These are phyloP conservation scores for Diddensiella santjacobensis DNA, from an alignment of 805 yeast species.

Conservation along the genomic window DNA sequence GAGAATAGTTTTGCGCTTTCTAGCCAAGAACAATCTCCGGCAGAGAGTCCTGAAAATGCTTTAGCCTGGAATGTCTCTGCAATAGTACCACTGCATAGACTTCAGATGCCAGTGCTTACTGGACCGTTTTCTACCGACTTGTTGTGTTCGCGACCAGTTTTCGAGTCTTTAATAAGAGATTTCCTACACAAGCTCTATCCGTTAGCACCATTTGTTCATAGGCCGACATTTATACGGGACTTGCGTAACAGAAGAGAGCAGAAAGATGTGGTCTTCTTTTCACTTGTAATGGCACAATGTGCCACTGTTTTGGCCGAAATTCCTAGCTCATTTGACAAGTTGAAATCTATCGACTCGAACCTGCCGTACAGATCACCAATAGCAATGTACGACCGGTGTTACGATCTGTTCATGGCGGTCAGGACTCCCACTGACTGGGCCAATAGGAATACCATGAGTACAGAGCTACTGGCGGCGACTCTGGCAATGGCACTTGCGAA, in stretches of 20 bases:
- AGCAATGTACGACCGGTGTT: slow-evolving; percentile 14
- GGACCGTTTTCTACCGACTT: slow-evolving; percentile 7
- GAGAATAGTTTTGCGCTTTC: not conserved
- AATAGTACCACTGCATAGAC: not conserved
- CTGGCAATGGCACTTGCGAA: not conserved
- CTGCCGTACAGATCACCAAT: slow-evolving; percentile 9
- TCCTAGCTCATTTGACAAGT: slow-evolving; percentile 12
- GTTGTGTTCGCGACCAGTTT: slow-evolving; percentile 8
- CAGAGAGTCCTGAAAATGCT: not conserved
- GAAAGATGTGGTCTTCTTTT: slow-evolving; percentile 12
- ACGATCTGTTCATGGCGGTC: slow-evolving; percentile 9
- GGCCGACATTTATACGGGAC: slow-evolving; percentile 17
- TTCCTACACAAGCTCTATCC: slow-evolving; percentile 14
- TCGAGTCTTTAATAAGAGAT: slow-evolving; percentile 5
- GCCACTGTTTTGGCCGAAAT: slow-evolving; percentile 14
- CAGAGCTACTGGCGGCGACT: not conserved
- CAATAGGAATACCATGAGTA: not conserved
- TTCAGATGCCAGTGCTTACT: not conserved
- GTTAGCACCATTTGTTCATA: slow-evolving; percentile 16
- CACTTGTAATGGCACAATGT: slow-evolving; percentile 11
- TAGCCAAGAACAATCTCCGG: not conserved
- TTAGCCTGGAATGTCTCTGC: not conserved
- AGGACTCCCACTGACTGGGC: slow-evolving; percentile 7
- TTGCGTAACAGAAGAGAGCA: slow-evolving; percentile 11
- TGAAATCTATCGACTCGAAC: slow-evolving; percentile 8